Base-by-base conservation (phyloP, 176 grass and related monocot genomes). In the Paspalum notatum region DNA sequence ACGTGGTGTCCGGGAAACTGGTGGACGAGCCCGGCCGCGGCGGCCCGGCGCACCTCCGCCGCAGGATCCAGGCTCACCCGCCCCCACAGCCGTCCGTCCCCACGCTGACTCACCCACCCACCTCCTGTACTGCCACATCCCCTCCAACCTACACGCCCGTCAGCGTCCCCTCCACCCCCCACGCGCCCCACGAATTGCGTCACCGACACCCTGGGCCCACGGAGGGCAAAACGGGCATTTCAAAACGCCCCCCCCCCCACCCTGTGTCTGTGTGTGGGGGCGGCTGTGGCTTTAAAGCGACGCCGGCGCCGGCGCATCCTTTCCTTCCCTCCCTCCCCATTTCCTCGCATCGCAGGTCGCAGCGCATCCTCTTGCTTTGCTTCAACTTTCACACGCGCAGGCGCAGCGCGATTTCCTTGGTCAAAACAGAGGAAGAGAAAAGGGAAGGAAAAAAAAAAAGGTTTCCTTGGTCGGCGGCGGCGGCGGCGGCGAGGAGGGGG, bases 231-330 rank as follows among this genome's bases (percentile, higher is more conserved):
- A 66, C 18, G 15, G n/a, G 9, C 3, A 26, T 67, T 50, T 16
- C 0, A 2, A 48, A 72, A 40, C n/a, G n/a, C 3, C 7, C 15
- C 3, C 2, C 4, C 15, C 3, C 18, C 18, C 1, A 3, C 0
- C 52, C 46, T 12, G 1, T 44, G 7, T 50, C 24, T 8, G 61
- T 18, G 65, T 38, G 66, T 26, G 32, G 32, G 32, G 32, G 32
- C 32, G 32, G 32, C 32, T 32, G 62, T 81, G 39, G 64, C 77
- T 77, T 77, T 85, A 81, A 71, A 89, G 50, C 14, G 24, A 65
- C 38, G 82, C 15, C 82, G 25, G 81, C 71, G 55, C 0, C 63
- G 25, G 81, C 71, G 55, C 0, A 54, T 38, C 22, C 11, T 48
- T 72, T 47, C 5, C 54, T 43, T 15, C 6, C 48, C 27, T 53